Conservation (phyloP, 352 stramenopile species). For the Bremia lactucae region DNA sequence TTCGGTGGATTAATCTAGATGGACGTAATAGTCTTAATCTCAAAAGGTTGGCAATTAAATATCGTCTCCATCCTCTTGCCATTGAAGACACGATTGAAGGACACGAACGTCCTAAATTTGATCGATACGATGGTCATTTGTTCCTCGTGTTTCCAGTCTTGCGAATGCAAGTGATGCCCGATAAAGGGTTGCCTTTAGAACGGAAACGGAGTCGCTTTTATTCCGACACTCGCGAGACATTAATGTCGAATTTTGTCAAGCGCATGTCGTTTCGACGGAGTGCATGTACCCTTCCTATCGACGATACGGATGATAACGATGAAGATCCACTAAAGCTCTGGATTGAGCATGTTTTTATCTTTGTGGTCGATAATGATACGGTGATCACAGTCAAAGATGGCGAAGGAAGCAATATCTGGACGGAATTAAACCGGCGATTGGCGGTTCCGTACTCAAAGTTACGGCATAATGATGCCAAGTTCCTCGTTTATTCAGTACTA, state of each 20-base stretch:
- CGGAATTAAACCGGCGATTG: conserved; percentile 56
- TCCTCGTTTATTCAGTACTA: conserved; percentile 78
- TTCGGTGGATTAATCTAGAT: conserved; percentile 84
- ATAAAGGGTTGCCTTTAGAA: conserved; percentile 23
- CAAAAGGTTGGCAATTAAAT: conserved; percentile 83
- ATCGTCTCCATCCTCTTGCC: conserved; percentile 71
- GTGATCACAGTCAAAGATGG: conserved; percentile 81
- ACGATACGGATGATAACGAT: conserved; percentile 23
- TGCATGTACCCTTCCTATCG: conserved; percentile 7
- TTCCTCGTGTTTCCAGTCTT: conserved; percentile 80
- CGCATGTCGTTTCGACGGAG: conserved; percentile 14
- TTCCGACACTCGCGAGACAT: conserved; percentile 4
- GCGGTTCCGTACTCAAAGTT: conserved; percentile 84
- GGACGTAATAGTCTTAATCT: conserved; percentile 71
- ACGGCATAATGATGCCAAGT: conserved; percentile 81
- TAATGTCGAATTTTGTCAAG: conserved; percentile 36
- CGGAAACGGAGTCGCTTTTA: conserved; percentile 24
- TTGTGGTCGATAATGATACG: conserved; percentile 70
- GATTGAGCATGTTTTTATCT: conserved; percentile 79
- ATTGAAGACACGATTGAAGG: conserved; percentile 83
- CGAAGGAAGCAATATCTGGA: conserved; percentile 56
- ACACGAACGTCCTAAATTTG: conserved; percentile 80
- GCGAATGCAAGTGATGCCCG: conserved; percentile 46
- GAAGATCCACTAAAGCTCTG: conserved; percentile 66
- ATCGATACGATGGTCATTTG: conserved; percentile 74